Base-by-base conservation (phyloP, 1,139 yeast genomes). In the Protomyces inouyei region DNA sequence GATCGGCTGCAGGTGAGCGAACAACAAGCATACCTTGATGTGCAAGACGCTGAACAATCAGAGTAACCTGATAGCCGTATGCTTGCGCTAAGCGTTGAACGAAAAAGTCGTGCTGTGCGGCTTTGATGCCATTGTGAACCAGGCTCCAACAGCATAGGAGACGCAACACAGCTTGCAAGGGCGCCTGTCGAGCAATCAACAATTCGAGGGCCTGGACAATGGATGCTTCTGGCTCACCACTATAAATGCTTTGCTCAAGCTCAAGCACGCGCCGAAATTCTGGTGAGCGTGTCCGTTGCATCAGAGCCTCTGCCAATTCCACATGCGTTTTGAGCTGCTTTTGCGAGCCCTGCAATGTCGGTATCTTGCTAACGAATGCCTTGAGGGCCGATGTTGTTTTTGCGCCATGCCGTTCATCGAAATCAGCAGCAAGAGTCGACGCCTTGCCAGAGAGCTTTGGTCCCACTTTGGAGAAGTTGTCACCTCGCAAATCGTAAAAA, bases 401-500 rank as follows among this genome's bases (percentile, higher is more conserved):
- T 2, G 85, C 84, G 40, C 80, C 79, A 66, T 85, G 85, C 59
- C 86, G 79, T 40, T 81, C 77, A 66, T 85, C 89, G 71, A 85
- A 88, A 71, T 86, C 86, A 6, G 79, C 77, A 73, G 91, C 96
- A 54, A 92, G 78, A 57, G 80, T 77, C 68, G 84, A 84, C 0
- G 98, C 98, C 67, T 85, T 78, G 52, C 78, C 76, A 73, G 90
- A 91, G 55, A 93, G 79, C 43, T 81, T 80, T 18, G 84, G 81
- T 1, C 97, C 97, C 46, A 92, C 86, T 21, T 85, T 81, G 1
- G 95, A 87, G 74, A 93, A 92, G 71, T 91, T 91, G 66, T 85
- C 76, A 72, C 85, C 84, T 69, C 85, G 82, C 25, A 91, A 77
- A 18, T 81, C 78, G 18, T 78, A 74, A 73, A 81, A 80, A 25